A percentile compares a stretch with the other conserved stretches of the same genome.
phyloP scores from a whole-genome alignment of 1,284 basidiomycete species.

The Fomes fomentarius region DNA sequence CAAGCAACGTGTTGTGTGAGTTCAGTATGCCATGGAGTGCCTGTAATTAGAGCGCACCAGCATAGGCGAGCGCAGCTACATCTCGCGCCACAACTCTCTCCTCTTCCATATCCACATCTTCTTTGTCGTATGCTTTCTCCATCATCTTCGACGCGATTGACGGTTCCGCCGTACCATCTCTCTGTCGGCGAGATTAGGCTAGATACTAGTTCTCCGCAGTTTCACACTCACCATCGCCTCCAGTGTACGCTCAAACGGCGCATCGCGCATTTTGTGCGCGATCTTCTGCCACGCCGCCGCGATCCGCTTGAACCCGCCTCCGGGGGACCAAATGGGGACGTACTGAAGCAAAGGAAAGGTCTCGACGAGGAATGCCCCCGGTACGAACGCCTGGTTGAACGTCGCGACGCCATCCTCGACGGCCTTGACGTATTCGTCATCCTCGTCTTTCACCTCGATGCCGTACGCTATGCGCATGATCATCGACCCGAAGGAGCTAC shows the following conservation, averaged over 20 bases:
- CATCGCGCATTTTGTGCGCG: neutral
- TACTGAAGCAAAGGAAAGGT: neutral
- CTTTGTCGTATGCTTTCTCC: too few species aligned
- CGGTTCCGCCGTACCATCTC: too few species aligned
- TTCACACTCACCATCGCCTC: too few species aligned
- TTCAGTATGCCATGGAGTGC: too few species aligned
- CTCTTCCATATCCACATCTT: too few species aligned
- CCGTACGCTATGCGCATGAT: conserved; percentile 7
- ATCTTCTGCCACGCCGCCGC: neutral
- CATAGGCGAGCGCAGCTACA: too few species aligned
- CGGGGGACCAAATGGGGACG: neutral
- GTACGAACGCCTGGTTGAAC: neutral
- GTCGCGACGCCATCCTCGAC: neutral
- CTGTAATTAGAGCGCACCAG: too few species aligned
- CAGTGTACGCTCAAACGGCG: neutral
- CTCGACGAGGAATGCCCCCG: conserved; percentile 5
- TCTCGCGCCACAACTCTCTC: too few species aligned
- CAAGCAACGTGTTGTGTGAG: too few species aligned
- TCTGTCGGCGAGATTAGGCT: too few species aligned
- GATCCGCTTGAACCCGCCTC: conserved; percentile 3
- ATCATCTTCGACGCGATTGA: too few species aligned
- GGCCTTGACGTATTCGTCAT: conserved; percentile 1
- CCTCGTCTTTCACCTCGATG: neutral
- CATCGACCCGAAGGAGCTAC: conserved; percentile 3
- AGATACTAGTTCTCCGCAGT: too few species aligned